Evolutionary conservation across 345 rosid species (phyloP).

Genomic region (Arabidopsis arenosa): DNA sequence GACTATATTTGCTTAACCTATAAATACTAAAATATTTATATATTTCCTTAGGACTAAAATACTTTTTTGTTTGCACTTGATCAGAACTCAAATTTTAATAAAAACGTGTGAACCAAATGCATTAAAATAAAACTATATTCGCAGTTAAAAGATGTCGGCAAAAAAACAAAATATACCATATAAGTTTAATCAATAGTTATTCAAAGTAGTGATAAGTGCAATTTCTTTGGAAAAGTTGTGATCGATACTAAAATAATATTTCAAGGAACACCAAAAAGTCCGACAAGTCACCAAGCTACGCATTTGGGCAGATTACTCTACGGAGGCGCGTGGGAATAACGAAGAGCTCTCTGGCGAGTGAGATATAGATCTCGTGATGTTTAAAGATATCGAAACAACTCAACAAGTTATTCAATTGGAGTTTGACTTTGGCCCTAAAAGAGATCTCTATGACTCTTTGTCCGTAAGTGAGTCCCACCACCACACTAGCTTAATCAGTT

Average conservation of each 20-base stretch:
- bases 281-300: conserved; percentile 8
- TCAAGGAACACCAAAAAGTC: background rate
- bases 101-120: background rate
- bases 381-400: background rate
- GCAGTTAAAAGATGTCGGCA: background rate
- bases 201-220: background rate
- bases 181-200: background rate
- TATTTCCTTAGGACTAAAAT: background rate
- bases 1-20: background rate
- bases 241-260: background rate
- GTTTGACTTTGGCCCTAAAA: conserved; percentile 43
- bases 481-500: conserved; percentile 35
- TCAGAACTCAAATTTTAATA: background rate
- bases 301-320: background rate
- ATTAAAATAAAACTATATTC: background rate
- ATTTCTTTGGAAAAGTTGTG: background rate
- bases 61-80: background rate
- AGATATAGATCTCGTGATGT: too few species aligned
- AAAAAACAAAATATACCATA: background rate
- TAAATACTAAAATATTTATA: background rate
- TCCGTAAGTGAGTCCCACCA: conserved; percentile 35
- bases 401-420: conserved; percentile 14
- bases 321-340: conserved; percentile 31
- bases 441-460: conserved; percentile 32
- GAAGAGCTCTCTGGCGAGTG: conserved; percentile 20